Conservation (phyloP, 2,329 filamentous ascomycete genomes). For the Trichothecium sympodiale region DNA sequence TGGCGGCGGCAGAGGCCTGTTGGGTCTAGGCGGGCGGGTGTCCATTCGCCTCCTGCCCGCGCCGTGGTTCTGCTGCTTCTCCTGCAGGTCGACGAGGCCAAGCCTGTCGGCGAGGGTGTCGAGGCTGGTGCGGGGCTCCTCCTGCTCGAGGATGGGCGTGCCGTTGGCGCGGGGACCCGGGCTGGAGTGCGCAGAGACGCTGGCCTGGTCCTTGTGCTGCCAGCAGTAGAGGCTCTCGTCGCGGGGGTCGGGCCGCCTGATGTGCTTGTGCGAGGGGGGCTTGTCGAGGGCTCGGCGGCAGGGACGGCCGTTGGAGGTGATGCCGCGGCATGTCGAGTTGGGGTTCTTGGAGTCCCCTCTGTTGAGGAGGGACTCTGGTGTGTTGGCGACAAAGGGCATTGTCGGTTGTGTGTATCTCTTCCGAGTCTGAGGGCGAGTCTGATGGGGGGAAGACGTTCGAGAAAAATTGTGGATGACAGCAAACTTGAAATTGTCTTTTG, state of each 20-base stretch:
- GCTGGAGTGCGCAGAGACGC: constrained; percentile 31
- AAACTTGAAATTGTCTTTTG: no score
- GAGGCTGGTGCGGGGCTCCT: constrained; percentile 54
- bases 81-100: constrained; percentile 58
- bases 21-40: constrained; percentile 6
- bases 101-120: constrained; percentile 78
- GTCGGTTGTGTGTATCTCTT: background rate
- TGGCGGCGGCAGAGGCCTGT: constrained; percentile 8
- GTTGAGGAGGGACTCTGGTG: constrained; percentile 68
- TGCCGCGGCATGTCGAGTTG: constrained; percentile 73
- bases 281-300: constrained; percentile 64
- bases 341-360: constrained; percentile 81
- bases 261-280: constrained; percentile 19
- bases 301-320: constrained; percentile 71
- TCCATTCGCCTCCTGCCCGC: constrained; percentile 12
- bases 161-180: constrained; percentile 29
- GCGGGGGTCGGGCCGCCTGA: constrained; percentile 28
- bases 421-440: no score
- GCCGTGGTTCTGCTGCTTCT: constrained; percentile 22
- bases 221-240: constrained; percentile 71
- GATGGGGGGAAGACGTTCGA: no score
- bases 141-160: constrained; percentile 47
- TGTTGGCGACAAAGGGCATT: constrained; percentile 38
- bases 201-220: constrained; percentile 87
- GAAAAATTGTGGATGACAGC: no score